Base-by-base conservation (phyloP, 2,329 filamentous ascomycete species). In the Pyrenophora seminiperda region DNA sequence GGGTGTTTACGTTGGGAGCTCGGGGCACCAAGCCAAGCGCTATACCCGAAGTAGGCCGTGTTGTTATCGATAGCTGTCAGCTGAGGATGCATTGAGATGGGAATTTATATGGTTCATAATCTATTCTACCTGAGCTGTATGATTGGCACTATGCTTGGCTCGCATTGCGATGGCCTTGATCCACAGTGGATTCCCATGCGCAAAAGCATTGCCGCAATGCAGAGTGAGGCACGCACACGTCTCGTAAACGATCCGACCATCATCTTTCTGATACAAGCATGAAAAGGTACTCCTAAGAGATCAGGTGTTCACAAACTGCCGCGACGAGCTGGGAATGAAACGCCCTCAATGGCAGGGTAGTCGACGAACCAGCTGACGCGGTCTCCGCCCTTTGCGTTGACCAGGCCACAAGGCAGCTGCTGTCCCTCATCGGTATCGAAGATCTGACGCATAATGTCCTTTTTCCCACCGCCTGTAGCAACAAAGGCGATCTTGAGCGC, bases 331-430 rank as follows among this genome's bases (percentile, higher is more conserved):
- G 92, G 90, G 70, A 90, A 97, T 53, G 81, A 79, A 10, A 99
- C 90, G 4, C 90, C 91, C 67, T 96, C 88, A 10, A 95, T 86
- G 38, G 94, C 93, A 4, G 89, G 80, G 66, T 86, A 82, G 72
- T 97, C 94, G 34, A 92, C 91, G 72, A 99, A 97, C 94, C 94
- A 99, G 76, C 86, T 94, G 68, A 91, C 91, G 65, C 91, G 88
- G 59, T 96, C 91, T 36, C 89, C 90, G 3, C 84, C 88, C 33
- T 83, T 85, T 64, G 89, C 84, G 73, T 99, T 99, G 66, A 99
- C 87, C 59, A 97, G 79, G 1, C 90, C 85, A 71, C 91, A 96
- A 1, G 94, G 94, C 52, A 97, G 79, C 29, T 83, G 86, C 33
- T 79, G 76, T 7, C 87, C 86, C 59, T 89, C 87, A 58, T 90